Evolutionary conservation across 306 rosid genomes (phyloP).

Genomic region (Hippophae tibetana): DNA sequence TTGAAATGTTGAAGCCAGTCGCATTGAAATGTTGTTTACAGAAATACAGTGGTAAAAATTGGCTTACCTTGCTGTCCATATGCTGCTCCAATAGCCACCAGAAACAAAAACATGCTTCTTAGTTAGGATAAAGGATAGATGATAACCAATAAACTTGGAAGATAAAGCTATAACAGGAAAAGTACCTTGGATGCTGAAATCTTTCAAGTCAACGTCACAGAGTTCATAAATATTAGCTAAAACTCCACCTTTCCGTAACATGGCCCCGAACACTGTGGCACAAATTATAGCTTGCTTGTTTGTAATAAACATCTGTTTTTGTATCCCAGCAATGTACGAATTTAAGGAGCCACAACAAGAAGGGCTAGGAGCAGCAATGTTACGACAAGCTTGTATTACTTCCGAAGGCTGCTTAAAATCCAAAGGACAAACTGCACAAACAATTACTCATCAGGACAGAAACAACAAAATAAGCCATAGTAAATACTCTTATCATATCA

Average conservation of each 20-base stretch:
- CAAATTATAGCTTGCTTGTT: constrained; percentile 93
- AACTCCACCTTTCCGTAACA: constrained; percentile 83
- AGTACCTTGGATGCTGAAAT: constrained; percentile 90
- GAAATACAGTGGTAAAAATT: constrained; percentile 15
- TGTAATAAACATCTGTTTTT: constrained; percentile 90
- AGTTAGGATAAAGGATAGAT: constrained; percentile 16
- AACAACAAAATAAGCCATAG: background rate
- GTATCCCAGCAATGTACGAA: constrained; percentile 67
- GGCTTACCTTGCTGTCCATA: constrained; percentile 68
- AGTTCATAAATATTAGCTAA: constrained; percentile 76
- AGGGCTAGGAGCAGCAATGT: constrained; percentile 84
- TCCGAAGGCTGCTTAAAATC: constrained; percentile 69
- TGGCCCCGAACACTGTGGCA: constrained; percentile 84
- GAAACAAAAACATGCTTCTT: constrained; percentile 14
- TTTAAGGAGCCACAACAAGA: constrained; percentile 88
- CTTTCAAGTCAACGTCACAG: constrained; percentile 95
- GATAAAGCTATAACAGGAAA: constrained; percentile 13
- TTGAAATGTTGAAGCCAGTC: background rate
- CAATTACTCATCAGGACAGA: constrained; percentile 16
- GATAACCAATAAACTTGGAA: constrained; percentile 8
- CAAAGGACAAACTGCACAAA: constrained; percentile 83
- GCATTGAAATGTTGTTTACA: constrained; percentile 4
- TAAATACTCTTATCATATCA: no score
- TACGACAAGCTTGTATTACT: constrained; percentile 68
- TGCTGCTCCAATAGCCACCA: constrained; percentile 41